phyloP scores from a whole-genome alignment of 2,329 filamentous ascomycete genomes.

The Colletotrichum incanum region DNA sequence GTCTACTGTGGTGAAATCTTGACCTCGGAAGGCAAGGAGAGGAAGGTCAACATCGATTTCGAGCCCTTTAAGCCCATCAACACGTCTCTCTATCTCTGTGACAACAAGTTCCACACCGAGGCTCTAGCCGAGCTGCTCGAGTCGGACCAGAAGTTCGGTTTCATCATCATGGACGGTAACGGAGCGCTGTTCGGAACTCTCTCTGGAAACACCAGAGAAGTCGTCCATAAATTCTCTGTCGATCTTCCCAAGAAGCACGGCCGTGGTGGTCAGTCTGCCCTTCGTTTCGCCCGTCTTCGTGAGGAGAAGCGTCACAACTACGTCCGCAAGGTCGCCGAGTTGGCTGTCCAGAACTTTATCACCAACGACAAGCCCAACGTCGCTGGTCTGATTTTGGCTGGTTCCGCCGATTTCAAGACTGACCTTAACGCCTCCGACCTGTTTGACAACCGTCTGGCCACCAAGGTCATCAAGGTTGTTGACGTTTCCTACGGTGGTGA shows the following conservation, averaged over 20 bases:
- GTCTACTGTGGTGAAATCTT: constrained; percentile 99
- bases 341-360: constrained; percentile 99
- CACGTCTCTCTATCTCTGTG: constrained; percentile 98
- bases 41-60: constrained; percentile 99
- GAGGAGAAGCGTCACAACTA: constrained; percentile 99
- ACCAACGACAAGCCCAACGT: constrained; percentile 99
- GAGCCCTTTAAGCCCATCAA: constrained; percentile 99
- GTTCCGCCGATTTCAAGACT: constrained; percentile 99
- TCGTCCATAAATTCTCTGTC: constrained; percentile 98
- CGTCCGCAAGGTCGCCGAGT: constrained; percentile 97
- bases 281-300: constrained; percentile 99
- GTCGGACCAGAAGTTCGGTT: constrained; percentile 99
- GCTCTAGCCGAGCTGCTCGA: constrained; percentile 96
- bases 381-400: constrained; percentile 92
- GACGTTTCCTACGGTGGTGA: constrained; percentile 99
- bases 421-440: constrained; percentile 97
- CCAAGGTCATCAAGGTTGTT: constrained; percentile 99
- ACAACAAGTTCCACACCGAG: constrained; percentile 99
- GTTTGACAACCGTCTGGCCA: constrained; percentile 91
- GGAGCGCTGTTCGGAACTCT: constrained; percentile 97
- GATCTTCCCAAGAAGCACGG: constrained; percentile 99
- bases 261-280: constrained; percentile 98
- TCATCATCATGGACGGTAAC: constrained; percentile 99
- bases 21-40: constrained; percentile 97
- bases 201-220: constrained; percentile 96